Base-by-base conservation (phyloP, 2,329 filamentous ascomycete genomes). In the Lizonia empirigonia region DNA sequence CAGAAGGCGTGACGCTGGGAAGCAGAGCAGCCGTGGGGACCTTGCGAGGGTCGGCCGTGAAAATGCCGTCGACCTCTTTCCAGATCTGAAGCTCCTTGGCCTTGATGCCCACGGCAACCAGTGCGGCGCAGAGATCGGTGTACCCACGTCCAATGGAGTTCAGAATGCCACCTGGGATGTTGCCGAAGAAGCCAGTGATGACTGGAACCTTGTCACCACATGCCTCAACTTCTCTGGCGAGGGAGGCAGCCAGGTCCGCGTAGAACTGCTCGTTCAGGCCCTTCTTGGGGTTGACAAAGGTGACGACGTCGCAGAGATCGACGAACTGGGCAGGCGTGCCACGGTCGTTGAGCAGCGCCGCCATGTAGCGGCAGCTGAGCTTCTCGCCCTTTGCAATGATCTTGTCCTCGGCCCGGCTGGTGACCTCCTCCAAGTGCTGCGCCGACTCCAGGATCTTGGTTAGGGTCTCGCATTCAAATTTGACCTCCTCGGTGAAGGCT, bases 51-150 rank as follows among this genome's bases (percentile, higher is more conserved):
- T 97, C 93, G 5, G 86, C 86, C 1, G 86, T 89, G 75, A 96
- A 94, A 69, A 97, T 95, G 52, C 91, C 92, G 73, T 99, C 94
- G 6, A 99, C 94, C 72, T 99, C 94, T 78, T 99, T 99, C 94
- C 94, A 97, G 58, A 99, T 89, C 74, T 99, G 94, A 44, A 99
- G 82, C 74, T 99, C 94, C 45, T 87, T 79, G 1, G 94, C 94
- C 63, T 85, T 80, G n/a, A 95, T 78, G 4, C 91, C 93, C 8
- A 99, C 93, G 1, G 94, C 91, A 42, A 92, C 87, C 13, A 99
- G 80, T 5, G 94, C 92, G 10, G 94, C 93, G 72, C 94, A 97
- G 37, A 99, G 83, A 74, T 99, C 94, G 8, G 94, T 97, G 75
- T 99, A 99, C 23, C 94, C 94, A 63, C 94, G 88, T 16, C 94